Base-by-base conservation (phyloP, 306 rosid genomes). In the Oxytropis ochrocephala region DNA sequence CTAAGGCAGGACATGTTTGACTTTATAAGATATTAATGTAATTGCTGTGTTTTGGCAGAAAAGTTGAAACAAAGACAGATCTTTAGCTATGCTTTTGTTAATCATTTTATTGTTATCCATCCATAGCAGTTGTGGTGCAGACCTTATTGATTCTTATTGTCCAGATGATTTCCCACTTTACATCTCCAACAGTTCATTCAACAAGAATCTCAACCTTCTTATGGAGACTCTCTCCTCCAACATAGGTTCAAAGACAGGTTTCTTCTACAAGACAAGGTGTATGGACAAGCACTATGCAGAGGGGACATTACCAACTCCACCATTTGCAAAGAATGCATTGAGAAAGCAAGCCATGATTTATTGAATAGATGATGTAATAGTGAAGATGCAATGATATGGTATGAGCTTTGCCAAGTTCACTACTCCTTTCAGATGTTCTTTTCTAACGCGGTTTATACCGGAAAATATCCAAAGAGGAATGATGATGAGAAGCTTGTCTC, bases 201-300 rank as follows among this genome's bases (percentile, higher is more conserved):
- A 81, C 36, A 43, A 66, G 12, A 83, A 86, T 59, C 87, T 89
- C 35, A 74, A 74, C 18, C 75, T 8, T n/a, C 79, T 89, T 35
- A 63, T 84, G 21, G 39, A 14, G 11, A 59, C 63, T 21, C 71
- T 89, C 17, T 73, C 96, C 46, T 74, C 84, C 61, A 67, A 79
- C 53, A 59, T 36, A 3, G 73, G 75, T 46, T 78, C 87, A 29
- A 41, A 14, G 2, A 16, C 13, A 2, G 85, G 87, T 29, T 84
- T 66, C 80, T 84, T 69, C 80, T 79, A 75, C 46, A 38, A 63
- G 60, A 82, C 16, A 73, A 6, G 11, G 90, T 86, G 43, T 79
- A 81, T 11, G 96, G 90, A 44, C 90, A 77, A 70, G 76, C 87
- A 75, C 87, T 86, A 0, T 86, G 90, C 50, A 77, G 92, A 77